Evolutionary conservation across 768 basidiomycete genomes (phyloP).

Genomic region (Trametes cubensis): DNA sequence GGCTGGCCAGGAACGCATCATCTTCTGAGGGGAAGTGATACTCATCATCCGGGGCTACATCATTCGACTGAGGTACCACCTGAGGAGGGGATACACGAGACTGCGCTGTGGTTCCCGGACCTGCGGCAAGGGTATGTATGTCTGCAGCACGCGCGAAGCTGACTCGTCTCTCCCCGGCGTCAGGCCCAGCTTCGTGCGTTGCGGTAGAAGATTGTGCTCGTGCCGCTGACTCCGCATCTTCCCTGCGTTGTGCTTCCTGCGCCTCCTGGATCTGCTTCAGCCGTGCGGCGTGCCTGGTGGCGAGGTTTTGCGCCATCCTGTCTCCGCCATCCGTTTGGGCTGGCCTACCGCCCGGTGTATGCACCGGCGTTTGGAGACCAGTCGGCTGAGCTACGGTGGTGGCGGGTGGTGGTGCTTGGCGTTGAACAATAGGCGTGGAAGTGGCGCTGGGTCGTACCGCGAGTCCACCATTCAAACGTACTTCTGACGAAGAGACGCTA

Average conservation of each 20-base stretch:
- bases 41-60: constrained; percentile 33
- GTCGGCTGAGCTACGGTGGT: neutral
- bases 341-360: constrained; percentile 32
- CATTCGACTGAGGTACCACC: constrained; percentile 17
- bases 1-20: constrained; percentile 61
- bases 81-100: constrained; percentile 15
- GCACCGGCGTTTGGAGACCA: constrained; percentile 40
- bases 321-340: constrained; percentile 1
- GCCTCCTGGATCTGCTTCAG: constrained; percentile 18
- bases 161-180: constrained; percentile 14
- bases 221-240: constrained; percentile 2
- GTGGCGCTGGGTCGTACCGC: constrained; percentile 8
- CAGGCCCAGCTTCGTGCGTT: neutral
- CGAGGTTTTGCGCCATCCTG: constrained; percentile 11
- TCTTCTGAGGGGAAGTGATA: constrained; percentile 67
- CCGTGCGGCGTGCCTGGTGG: constrained; percentile 7
- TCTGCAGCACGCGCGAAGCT: constrained; percentile 9
- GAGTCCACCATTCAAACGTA: constrained; percentile 16
- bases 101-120: neutral
- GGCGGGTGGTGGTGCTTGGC: constrained; percentile 7
- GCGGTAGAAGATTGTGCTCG: neutral
- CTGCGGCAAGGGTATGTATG: neutral
- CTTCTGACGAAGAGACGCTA: constrained; percentile 7
- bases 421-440: constrained; percentile 21
- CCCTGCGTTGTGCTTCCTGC: constrained; percentile 15